Base-by-base conservation (phyloP, 1,284 basidiomycete genomes). In the Leucoagaricus sp. region DNA sequence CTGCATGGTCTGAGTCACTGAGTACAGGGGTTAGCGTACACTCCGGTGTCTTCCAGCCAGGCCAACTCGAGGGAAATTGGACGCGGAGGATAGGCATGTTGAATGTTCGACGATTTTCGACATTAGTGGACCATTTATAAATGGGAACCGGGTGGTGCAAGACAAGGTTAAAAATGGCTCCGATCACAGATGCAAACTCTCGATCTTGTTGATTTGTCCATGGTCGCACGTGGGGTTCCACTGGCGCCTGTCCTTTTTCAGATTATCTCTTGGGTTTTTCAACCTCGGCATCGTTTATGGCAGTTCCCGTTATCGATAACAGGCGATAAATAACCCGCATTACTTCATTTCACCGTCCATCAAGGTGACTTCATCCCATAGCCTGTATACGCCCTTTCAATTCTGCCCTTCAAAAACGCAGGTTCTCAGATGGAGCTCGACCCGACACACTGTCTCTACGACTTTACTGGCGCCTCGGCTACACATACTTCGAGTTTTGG, bases 21-120 rank as follows among this genome's bases (percentile, higher is more conserved):
- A 60, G 55, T 29, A 58, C 53, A 59, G 64, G 63, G 41, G 60
- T 63, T 19, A 72, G 65, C 21, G 55, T 63, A 52, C 66, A 70
- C 52, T 72, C 70, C 29, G 64, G 55, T 12, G 68, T 64, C 33
- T 61, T 63, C 72, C 72, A 74, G 13, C 72, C 72, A 47, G 68
- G 67, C 72, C 72, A 74, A 42, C 57, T 61, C 33, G 61, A 52
- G 4, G 72, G 72, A 47, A 74, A 73, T 55, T 66, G 63, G 41
- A 74, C 63, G 44, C 64, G 65, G 34, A 74, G 65, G 31, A 64
- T 61, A 36, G 64, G 59, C 53, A 60, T 58, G 19, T 36, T 47
- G 26, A 9, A 13, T 13, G 17, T 25, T n/a, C 31, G 13, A 8
- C 15, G 38, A n/a, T 26, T 28, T 3, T n/a, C 31, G 44, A 46